Conservation (phyloP, 164 flowering plant species). For the Vitis amurensis region DNA sequence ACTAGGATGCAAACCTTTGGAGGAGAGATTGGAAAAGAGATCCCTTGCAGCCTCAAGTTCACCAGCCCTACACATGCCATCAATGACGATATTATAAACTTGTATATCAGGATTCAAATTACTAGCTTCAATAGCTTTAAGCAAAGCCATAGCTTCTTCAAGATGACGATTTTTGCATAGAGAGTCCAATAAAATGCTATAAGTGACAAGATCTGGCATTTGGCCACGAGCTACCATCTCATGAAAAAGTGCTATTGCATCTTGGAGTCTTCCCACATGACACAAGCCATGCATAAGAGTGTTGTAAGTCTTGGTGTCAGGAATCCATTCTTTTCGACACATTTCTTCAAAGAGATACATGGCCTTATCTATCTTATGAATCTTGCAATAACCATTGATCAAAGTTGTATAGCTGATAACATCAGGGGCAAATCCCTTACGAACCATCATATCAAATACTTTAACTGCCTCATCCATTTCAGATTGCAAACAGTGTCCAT, state of each 20-base stretch:
- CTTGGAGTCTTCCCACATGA: background rate
- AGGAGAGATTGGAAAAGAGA: conserved; percentile 1
- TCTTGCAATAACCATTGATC: conserved; percentile 9
- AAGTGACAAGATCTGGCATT: conserved; percentile 4
- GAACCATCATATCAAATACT: conserved; percentile 6
- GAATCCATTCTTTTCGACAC: background rate
- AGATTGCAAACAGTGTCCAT: conserved; percentile 6
- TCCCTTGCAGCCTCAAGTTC: conserved; percentile 3
- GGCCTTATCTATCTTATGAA: background rate
- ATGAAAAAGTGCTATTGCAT: conserved; percentile 1
- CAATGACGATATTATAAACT: background rate
- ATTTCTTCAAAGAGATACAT: conserved; percentile 2
- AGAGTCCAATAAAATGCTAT: background rate
- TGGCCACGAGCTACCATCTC: conserved; percentile 1
- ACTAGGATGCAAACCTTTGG: conserved; percentile 4
- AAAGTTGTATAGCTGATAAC: conserved; percentile 8
- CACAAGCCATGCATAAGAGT: conserved; percentile 4
- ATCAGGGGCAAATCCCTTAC: background rate
- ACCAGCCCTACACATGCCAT: conserved; percentile 7
- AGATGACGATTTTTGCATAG: background rate
- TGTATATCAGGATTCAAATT: background rate
- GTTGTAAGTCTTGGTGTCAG: background rate
- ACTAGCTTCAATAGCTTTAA: background rate
- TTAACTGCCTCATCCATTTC: conserved; percentile 7
- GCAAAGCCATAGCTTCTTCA: background rate